These are phyloP conservation scores for Tuber indicum DNA, from an alignment of 495 filamentous ascomycete species.

Conservation along the genomic window DNA sequence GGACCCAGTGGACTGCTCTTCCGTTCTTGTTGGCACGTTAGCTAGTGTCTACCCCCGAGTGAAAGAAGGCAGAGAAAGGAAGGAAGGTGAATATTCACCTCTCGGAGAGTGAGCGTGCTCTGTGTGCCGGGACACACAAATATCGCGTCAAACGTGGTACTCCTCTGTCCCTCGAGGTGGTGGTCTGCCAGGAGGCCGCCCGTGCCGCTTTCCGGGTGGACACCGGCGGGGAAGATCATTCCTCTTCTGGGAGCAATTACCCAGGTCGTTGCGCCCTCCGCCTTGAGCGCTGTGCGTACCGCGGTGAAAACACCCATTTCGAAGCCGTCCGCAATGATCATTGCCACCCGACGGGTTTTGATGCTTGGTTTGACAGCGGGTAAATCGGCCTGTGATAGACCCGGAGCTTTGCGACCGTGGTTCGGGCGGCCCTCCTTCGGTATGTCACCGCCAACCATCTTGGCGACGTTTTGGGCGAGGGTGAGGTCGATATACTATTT, in stretches of 20 bases:
- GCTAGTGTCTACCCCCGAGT: neutral
- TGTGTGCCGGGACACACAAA: conserved; percentile 72
- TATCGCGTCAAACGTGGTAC: conserved; percentile 77
- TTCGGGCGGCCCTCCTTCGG: conserved; percentile 51
- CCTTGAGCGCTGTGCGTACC: conserved; percentile 56
- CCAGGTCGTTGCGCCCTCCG: conserved; percentile 60
- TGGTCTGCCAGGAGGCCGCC: conserved; percentile 65
- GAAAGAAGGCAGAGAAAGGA: neutral
- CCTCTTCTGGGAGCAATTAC: conserved; percentile 61
- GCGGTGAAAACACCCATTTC: conserved; percentile 59
- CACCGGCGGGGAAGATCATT: conserved; percentile 52
- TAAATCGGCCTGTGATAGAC: conserved; percentile 65
- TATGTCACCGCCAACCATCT: conserved; percentile 63
- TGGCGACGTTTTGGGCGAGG: conserved; percentile 64
- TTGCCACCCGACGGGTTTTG: conserved; percentile 63
- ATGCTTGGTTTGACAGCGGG: conserved; percentile 59
- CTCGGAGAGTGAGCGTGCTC: conserved; percentile 50
- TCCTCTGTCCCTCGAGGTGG: conserved; percentile 73
- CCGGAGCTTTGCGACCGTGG: conserved; percentile 57
- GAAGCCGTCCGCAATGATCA: conserved; percentile 76
- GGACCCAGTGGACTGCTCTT: conserved; percentile 72
- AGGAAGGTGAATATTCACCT: neutral
- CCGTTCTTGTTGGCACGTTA: conserved; percentile 52
- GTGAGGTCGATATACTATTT: conserved; percentile 58
- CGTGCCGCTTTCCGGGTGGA: conserved; percentile 16